Conservation (phyloP, 2,329 filamentous ascomycete genomes). For the Fusarium praegraminearum region DNA sequence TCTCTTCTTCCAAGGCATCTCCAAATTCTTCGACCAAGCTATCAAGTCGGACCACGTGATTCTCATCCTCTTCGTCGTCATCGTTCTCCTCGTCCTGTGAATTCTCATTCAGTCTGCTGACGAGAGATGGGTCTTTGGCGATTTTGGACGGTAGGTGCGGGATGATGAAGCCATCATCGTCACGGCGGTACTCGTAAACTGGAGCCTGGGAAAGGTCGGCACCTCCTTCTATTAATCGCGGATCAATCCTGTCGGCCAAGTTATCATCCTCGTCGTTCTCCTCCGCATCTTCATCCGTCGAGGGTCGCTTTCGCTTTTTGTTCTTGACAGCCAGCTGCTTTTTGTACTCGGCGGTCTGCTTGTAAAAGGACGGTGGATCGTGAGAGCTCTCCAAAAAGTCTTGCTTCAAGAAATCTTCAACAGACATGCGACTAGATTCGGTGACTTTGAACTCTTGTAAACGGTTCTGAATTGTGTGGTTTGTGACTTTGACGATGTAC, state of each 20-base stretch:
- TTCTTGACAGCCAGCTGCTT: conserved; percentile 64
- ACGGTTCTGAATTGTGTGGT: conserved; percentile 90
- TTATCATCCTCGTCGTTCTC: conserved; percentile 31
- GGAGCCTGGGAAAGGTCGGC: conserved; percentile 53
- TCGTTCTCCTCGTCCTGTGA: conserved; percentile 1
- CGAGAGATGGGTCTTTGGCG: conserved; percentile 49
- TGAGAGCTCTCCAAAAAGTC: conserved; percentile 79
- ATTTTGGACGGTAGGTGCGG: conserved; percentile 62
- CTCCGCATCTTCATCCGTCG: conserved; percentile 46
- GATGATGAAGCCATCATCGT: conserved; percentile 77
- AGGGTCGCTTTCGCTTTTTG: conserved; percentile 59
- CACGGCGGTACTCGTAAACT: conserved; percentile 60
- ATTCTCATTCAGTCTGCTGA: conserved; percentile 37
- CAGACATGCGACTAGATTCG: conserved; percentile 84
- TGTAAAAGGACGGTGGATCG: conserved; percentile 87
- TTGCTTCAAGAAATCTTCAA: conserved; percentile 83
- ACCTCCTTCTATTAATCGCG: conserved; percentile 47
- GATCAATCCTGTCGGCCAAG: conserved; percentile 18
- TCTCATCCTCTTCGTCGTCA: conserved; percentile 32
- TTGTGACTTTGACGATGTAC: conserved; percentile 98
- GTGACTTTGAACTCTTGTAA: conserved; percentile 92
- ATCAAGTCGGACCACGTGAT: conserved; percentile 53
- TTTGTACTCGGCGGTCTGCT: conserved; percentile 70
- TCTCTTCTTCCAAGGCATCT: conserved; percentile 53
- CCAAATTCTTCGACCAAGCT: conserved; percentile 60